Evolutionary conservation across 352 stramenopile species (phyloP), one percentile per base, ranked within the genome.

Genomic region (Halophytophthora polymorphica): DNA sequence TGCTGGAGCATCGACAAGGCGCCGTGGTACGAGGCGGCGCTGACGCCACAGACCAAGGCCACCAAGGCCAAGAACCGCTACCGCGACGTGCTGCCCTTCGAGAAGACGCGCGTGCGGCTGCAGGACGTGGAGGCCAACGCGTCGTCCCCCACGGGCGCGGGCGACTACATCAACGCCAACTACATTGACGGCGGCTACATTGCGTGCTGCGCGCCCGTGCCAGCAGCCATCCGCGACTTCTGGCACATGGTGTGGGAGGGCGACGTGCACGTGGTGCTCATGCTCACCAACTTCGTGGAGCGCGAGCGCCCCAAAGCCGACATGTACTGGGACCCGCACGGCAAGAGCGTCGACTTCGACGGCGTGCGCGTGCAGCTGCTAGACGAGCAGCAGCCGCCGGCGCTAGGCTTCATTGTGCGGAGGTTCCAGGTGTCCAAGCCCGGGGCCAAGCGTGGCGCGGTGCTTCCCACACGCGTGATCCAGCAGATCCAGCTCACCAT

Each of bases 241-340:
- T 94, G 80, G 78, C 77, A 75, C 56, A 94, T 92, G 83, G 49
- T 90, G 2, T 92, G 79, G 81, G 61, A 90, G 33, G 73, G 61
- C 39, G 65, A 89, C 46, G 81, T 91, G 8, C 69, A 89, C 23
- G 81, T 92, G 19, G 68, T 94, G n/a, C 74, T 91, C 50, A 94
- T 94, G 81, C 81, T 94, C 31, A 94, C 83, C 7, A 90, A 92
- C 58, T 94, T 91, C 54, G 66, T 94, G 21, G 83, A 94, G 61
- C 58, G 73, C 23, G 64, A 90, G 43, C 66, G 80, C 19, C 54
- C 73, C 29, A 91, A 90, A 54, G 83, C 83, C 0, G 77, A 91
- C 48, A 17, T 85, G 34, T 91, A 93, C 53, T 93, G 83, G 80
- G 69, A 90, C 28, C 43, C 66, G 10, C 50, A 37, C 3, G 71